Conservation (phyloP, 305 asterid species). For the Fraxinus baroniana region DNA sequence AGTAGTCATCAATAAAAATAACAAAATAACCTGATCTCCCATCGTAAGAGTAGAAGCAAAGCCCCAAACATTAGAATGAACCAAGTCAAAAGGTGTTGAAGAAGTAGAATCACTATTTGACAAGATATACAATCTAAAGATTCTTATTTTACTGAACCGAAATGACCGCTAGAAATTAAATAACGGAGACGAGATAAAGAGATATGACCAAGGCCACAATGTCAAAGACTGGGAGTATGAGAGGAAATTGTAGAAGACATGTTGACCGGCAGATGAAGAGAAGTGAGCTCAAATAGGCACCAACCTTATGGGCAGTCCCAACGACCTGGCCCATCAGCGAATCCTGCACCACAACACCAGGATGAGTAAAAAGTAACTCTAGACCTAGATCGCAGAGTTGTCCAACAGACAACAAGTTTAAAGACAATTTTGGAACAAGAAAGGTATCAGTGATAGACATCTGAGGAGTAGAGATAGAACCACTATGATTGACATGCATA, state of each 20-base stretch:
- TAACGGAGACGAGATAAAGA: not conserved
- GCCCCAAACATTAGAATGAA: not conserved
- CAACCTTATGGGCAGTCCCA: not conserved
- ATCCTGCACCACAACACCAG: not conserved
- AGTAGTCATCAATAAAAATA: not conserved
- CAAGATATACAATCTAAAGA: not conserved
- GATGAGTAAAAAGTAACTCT: not conserved
- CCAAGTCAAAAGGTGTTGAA: not conserved
- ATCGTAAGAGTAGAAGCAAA: not conserved
- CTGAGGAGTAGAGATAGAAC: not conserved
- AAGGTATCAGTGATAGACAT: not conserved
- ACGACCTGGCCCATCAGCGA: not conserved
- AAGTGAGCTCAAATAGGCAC: not conserved
- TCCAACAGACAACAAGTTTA: not conserved
- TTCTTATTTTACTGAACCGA: not conserved
- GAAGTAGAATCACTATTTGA: not conserved
- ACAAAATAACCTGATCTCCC: not conserved
- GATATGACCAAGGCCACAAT: not conserved
- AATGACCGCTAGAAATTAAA: not conserved
- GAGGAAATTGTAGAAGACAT: not conserved
- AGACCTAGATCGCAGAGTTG: not conserved
- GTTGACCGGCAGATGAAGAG: not conserved
- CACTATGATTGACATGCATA: not conserved
- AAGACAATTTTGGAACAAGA: not conserved
- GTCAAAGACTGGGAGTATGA: not conserved